Evolutionary conservation across 2,329 filamentous ascomycete species (phyloP), one percentile per base, ranked within the genome.

Genomic region (Bipolaris zeicola): DNA sequence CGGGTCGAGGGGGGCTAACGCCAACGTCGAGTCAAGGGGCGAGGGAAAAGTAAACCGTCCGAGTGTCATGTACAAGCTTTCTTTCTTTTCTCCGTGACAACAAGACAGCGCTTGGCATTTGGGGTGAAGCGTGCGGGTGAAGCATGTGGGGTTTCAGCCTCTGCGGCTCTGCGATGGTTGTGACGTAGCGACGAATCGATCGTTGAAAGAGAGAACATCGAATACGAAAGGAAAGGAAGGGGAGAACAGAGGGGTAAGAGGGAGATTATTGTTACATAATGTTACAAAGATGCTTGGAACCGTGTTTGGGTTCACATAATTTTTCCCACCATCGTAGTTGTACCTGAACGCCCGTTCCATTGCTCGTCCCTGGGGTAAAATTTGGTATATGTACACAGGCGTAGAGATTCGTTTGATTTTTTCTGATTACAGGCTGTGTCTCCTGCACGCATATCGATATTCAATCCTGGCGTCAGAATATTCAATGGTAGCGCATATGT

Each of bases 181-280:
- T 48, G 34, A 45, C 42, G 34, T 38, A 26, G 8, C 14, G 14
- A 28, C 20, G 6, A 16, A 34, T 38, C 34, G 22, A 13, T 38
- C 8, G 8, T 8, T 6, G 6, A 20, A 2, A 20, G 33, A 6
- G 20, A 37, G 14, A 18, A 24, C 20, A 13, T 18, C 14, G 11
- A 48, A 38, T 11, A 24, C 1, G 24, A 26, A 10, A 13, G 16
- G 10, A 14, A 3, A 36, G 16, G 20, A 48, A 22, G 33, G 18
- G 20, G 37, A 22, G 24, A 22, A 18, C 24, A 31, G 45, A 31
- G 45, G 22, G 13, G 45, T 26, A 24, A 37, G 45, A n/a, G 45
- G 34, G 34, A 48, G 45, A 28, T 38, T 48, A 26, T 48, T 48
- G 45, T 48, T 55, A 51, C 52, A 55, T 55, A 16, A 26, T 44